These are phyloP conservation scores for Babesia sp. DNA, from an alignment of 169 alveolate species.

Conservation along the genomic window DNA sequence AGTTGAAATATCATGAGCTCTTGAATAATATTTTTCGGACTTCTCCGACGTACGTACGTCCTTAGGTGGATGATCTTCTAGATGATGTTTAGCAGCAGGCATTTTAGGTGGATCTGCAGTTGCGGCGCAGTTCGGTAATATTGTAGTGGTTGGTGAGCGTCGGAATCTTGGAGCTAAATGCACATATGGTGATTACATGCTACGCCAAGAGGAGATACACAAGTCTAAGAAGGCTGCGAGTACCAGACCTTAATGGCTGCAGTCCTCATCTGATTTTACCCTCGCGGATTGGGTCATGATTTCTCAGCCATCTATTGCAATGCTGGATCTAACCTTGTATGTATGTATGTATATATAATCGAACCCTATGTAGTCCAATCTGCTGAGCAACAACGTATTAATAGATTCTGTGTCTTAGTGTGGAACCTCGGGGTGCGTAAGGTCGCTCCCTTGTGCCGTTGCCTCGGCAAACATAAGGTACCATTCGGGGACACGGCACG, in stretches of 20 bases:
- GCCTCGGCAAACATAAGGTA: too few species aligned
- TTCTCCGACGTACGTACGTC: too few species aligned
- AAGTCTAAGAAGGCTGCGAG: constrained; percentile 21
- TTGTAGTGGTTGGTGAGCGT: constrained; percentile 87
- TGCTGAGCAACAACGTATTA: too few species aligned
- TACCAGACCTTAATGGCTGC: not conserved
- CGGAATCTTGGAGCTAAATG: constrained; percentile 82
- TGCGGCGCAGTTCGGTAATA: constrained; percentile 89
- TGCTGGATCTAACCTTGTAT: not conserved
- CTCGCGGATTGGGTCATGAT: not conserved
- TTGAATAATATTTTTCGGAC: too few species aligned
- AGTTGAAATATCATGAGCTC: too few species aligned
- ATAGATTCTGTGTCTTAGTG: too few species aligned
- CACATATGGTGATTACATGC: constrained; percentile 78
- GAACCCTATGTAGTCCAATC: too few species aligned
- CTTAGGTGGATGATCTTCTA: too few species aligned
- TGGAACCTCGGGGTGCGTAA: too few species aligned
- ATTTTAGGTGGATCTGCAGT: constrained; percentile 87
- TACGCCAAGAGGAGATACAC: constrained; percentile 72
- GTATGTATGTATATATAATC: constrained; percentile 1
- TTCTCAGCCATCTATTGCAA: not conserved
- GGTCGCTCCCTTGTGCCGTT: too few species aligned
- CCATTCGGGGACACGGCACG: too few species aligned
- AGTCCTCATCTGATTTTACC: not conserved
- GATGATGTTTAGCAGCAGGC: constrained; percentile 87